Base-by-base conservation (phyloP, 2,329 filamentous ascomycete genomes). In the Pseudonectria foliicola region DNA sequence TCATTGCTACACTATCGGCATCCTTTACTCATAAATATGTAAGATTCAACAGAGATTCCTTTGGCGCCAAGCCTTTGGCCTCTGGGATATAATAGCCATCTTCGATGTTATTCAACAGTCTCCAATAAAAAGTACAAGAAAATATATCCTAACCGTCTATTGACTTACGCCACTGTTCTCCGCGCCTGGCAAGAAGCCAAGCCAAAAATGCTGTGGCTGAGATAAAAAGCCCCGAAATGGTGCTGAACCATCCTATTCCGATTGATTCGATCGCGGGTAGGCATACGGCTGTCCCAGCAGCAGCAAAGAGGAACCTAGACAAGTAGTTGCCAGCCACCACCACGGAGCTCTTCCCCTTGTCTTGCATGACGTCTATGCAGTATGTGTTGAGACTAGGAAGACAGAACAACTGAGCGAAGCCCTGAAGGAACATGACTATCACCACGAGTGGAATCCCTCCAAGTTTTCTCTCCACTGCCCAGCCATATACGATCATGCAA, bases 321-420 rank as follows among this genome's bases (percentile, higher is more conserved):
- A 85, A 73, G 54, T 87, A 88, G 53, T 87, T 88, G 0, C 82
- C 81, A 0, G 82, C 81, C 28, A 85, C 75, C 2, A 86, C 80
- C 50, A 87, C 82, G 1, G 77, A 73, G 34, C 74, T 75, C 21
- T 71, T 63, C 2, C 67, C 66, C 12, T 38, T 43, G 26, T 46
- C 46, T 16, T 46, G 81, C 77, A 86, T 84, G 4, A 88, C 82
- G 55, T 88, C 83, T 29, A 88, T 57, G 51, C 86, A 59, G 86
- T 86, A 49, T 0, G 81, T 83, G 52, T 86, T 85, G 36, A 86
- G 54, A 29, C 71, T 75, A 0, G 80, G 81, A 44, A 85, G 84
- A 44, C 79, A 82, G 50, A 84, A 82, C 2, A 85, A 60, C 53
- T 85, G 80, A 0, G 76, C 76, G 1, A 85, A 68, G 1, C 81